Conservation (phyloP, 495 filamentous ascomycete genomes). For the Hyaloscypha bicolor region DNA sequence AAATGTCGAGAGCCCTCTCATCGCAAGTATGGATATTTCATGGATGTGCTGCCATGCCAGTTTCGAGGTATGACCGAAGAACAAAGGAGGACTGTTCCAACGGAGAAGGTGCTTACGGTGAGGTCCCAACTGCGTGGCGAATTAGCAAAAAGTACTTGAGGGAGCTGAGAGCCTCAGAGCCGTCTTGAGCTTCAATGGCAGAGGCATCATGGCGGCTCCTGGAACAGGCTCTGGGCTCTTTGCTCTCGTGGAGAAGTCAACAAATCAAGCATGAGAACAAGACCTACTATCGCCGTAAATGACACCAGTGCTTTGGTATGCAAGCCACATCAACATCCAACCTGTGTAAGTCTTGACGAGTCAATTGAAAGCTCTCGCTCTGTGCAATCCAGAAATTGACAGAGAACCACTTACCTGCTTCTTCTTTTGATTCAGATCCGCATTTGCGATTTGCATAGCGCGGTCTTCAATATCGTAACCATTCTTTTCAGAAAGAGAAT, state of each 20-base stretch:
- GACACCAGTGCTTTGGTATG: conserved; percentile 54
- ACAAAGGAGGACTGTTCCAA: neutral
- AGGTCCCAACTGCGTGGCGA: conserved; percentile 55
- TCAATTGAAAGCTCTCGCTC: neutral
- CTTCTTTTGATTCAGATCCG: conserved; percentile 34
- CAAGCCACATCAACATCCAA: conserved; percentile 51
- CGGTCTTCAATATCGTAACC: conserved; percentile 25
- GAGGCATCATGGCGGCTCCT: too few species aligned
- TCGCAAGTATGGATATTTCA: neutral
- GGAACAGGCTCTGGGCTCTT: too few species aligned
- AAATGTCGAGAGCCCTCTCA: neutral
- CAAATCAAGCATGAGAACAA: too few species aligned
- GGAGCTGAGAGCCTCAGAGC: too few species aligned
- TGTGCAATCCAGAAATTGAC: neutral
- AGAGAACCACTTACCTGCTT: conserved; percentile 35
- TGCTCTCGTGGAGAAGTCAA: too few species aligned
- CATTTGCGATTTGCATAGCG: conserved; percentile 32
- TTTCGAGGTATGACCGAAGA: neutral
- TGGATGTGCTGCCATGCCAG: neutral
- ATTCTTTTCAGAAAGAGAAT: conserved; percentile 20
- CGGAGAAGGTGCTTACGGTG: conserved; percentile 47
- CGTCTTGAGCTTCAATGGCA: too few species aligned
- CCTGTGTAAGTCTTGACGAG: conserved; percentile 43
- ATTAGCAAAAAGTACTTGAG: too few species aligned
- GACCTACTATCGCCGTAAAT: conserved; percentile 50